Conservation (phyloP, 805 yeast genomes). For the Yamadazyma phyllophila region DNA sequence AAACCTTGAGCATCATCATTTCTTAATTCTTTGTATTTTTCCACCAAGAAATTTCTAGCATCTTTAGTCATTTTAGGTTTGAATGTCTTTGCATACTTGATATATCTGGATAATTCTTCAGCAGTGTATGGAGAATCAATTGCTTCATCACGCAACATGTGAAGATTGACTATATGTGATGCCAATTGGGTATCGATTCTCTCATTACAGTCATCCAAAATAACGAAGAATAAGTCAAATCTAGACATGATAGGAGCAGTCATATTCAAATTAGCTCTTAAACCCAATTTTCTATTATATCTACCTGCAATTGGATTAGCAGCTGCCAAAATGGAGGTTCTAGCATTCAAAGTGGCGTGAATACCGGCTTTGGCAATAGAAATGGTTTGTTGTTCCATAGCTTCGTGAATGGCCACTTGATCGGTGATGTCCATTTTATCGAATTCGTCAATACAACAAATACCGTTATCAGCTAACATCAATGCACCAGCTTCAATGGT, state of each 20-base stretch:
- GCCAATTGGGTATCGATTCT: constrained; percentile 87
- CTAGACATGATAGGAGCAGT: constrained; percentile 99
- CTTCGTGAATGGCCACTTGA: constrained; percentile 98
- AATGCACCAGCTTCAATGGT: constrained; percentile 98
- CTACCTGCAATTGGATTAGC: constrained; percentile 98
- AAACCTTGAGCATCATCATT: constrained; percentile 88
- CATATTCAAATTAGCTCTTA: constrained; percentile 87
- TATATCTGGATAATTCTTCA: constrained; percentile 83
- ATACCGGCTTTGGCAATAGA: constrained; percentile 99
- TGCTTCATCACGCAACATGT: constrained; percentile 87
- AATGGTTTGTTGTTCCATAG: constrained; percentile 99
- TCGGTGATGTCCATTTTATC: constrained; percentile 96
- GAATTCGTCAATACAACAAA: constrained; percentile 97
- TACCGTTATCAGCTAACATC: constrained; percentile 97
- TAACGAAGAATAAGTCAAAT: constrained; percentile 92
- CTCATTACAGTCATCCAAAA: constrained; percentile 92
- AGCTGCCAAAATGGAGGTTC: constrained; percentile 97
- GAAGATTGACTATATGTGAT: constrained; percentile 87
- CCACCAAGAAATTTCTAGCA: constrained; percentile 74
- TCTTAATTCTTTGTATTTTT: constrained; percentile 80
- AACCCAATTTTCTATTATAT: constrained; percentile 80
- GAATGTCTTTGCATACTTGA: constrained; percentile 88
- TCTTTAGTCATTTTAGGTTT: constrained; percentile 83
- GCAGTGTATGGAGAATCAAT: constrained; percentile 86
- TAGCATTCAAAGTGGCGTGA: constrained; percentile 94